These are phyloP conservation scores for Thamnidium elegans DNA, from an alignment of 192 early-diverging fungal genomes.

Conservation along the genomic window DNA sequence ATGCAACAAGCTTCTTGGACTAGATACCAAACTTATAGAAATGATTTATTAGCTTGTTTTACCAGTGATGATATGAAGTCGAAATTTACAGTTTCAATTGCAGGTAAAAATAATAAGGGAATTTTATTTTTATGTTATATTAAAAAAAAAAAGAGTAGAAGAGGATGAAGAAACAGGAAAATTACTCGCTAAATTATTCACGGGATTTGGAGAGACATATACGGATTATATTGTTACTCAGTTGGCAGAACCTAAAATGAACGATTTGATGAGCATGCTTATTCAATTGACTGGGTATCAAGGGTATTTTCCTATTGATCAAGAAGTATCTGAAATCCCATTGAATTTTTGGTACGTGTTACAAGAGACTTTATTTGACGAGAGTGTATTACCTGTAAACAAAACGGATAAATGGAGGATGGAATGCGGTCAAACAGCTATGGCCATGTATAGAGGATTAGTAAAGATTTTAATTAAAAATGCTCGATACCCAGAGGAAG, in stretches of 20 bases:
- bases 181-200: slow-evolving; percentile 47
- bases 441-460: slow-evolving; percentile 50
- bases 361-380: slow-evolving; percentile 66
- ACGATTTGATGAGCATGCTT: slow-evolving; percentile 48
- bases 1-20: slow-evolving; percentile 42
- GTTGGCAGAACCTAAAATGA: slow-evolving; percentile 43
- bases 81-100: slow-evolving; percentile 40
- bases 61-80: slow-evolving; percentile 45
- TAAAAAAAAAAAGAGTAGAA: slow-evolving; percentile 24
- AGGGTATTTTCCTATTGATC: slow-evolving; percentile 64
- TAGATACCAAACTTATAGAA: slow-evolving; percentile 38
- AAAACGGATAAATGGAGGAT: slow-evolving; percentile 5
- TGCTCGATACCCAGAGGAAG: slow-evolving; percentile 51
- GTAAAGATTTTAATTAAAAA: slow-evolving; percentile 54
- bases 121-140: neutral
- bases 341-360: slow-evolving; percentile 73
- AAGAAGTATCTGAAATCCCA: slow-evolving; percentile 66
- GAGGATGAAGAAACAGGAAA: slow-evolving; percentile 48
- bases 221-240: slow-evolving; percentile 47
- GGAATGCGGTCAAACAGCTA: slow-evolving; percentile 33
- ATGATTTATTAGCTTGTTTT: slow-evolving; percentile 45
- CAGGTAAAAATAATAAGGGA: slow-evolving; percentile 26
- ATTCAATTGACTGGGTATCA: slow-evolving; percentile 67
- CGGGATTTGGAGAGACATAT: slow-evolving; percentile 57
- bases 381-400: slow-evolving; percentile 32